phyloP scores from a whole-genome alignment of 768 basidiomycete species.

The Lactifluus subvellereus region DNA sequence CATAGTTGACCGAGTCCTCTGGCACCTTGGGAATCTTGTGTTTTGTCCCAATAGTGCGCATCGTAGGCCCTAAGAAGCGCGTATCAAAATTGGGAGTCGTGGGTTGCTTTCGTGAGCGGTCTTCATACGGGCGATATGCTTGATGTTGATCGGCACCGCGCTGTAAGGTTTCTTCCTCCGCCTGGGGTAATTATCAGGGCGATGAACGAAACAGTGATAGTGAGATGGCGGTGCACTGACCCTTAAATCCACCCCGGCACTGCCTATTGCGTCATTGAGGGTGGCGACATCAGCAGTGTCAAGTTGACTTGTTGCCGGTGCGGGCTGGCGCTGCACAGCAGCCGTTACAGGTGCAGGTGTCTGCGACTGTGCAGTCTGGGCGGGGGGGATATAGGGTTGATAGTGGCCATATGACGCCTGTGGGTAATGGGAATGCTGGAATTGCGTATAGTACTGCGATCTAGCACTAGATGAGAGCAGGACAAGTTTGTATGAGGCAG shows the following conservation, averaged over 20 bases:
- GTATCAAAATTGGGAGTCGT: constrained; percentile 63
- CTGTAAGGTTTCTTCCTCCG: constrained; percentile 80
- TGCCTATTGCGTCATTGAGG: constrained; percentile 78
- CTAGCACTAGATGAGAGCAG: constrained; percentile 9
- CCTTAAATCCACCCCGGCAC: constrained; percentile 81
- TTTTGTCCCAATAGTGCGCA: constrained; percentile 59
- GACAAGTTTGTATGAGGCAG: background rate
- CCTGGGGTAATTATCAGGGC: constrained; percentile 38
- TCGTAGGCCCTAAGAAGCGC: constrained; percentile 54
- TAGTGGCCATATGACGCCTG: constrained; percentile 32
- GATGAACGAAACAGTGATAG: background rate
- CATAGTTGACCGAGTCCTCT: constrained; percentile 69
- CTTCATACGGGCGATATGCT: constrained; percentile 62
- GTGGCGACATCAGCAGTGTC: constrained; percentile 72
- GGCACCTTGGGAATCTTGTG: constrained; percentile 66
- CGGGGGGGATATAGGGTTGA: constrained; percentile 24
- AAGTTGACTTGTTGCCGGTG: constrained; percentile 26
- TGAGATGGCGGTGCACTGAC: constrained; percentile 36
- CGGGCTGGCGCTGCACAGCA: constrained; percentile 7
- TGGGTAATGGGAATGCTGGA: constrained; percentile 27
- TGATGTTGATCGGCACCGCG: constrained; percentile 57
- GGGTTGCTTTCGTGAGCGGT: constrained; percentile 75
- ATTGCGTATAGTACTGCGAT: constrained; percentile 24
- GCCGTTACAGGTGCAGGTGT: constrained; percentile 20
- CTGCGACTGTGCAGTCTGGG: constrained; percentile 27